Evolutionary conservation across 768 basidiomycete genomes (phyloP), one percentile per base, ranked within the genome.

Genomic region (Termitomyces sp.): DNA sequence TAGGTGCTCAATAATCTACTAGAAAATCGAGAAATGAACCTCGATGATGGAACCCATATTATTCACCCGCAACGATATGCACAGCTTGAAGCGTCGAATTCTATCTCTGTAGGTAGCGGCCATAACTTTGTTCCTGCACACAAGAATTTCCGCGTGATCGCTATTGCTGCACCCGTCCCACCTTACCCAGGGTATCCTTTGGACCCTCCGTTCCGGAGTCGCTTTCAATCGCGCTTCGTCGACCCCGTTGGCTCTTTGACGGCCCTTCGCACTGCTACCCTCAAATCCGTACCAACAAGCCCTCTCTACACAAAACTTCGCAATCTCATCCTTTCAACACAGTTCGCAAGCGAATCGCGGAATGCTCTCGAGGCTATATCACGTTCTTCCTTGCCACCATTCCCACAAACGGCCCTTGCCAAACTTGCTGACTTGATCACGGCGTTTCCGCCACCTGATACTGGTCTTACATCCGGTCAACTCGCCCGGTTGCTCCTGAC

Each of bases 1-100:
- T 56, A 77, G 76, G 73, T 86, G 15, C 71, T 87, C 5, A 86
- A 86, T 60, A 87, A 86, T 64, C 71, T 87, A 5, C 62, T 87
- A 42, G 85, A 87, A 68, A 86, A 85, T 64, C 71, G 85, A n/a
- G 85, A 87, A 70, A 83, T 87, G 82, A 85, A 87, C 57, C 67
- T 87, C 28, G 85, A 85, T 59, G 84, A 87, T 55, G 84, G 84
- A 34, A 83, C 83, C 2, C 84, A 86, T 59, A 85, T 87, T 43
- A 77, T 87, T 21, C 84, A 85, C 57, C 79, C 83, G 0, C 79
- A 82, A 54, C 79, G 83, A 28, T 80, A 78, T 60, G 72, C 76
- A 17, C 77, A 81, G 54, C 67, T 86, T 24, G 76, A 79, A 53
- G 58, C 66, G 2, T 48, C 60, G 8, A 64, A 65, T 37, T 62